Evolutionary conservation across 2,329 filamentous ascomycete species (phyloP).

Genomic region (Xylaria sp.): DNA sequence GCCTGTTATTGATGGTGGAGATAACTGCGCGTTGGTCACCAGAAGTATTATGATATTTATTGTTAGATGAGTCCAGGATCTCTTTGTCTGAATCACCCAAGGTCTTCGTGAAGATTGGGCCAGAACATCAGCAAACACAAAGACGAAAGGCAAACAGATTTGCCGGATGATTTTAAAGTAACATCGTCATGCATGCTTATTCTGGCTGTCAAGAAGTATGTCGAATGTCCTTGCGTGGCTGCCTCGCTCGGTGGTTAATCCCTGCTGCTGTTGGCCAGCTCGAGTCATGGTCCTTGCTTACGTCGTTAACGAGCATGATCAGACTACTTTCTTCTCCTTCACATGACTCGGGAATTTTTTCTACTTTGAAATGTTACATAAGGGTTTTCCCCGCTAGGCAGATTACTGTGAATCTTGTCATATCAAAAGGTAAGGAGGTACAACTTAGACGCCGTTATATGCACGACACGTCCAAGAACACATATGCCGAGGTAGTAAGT

Average conservation of each 20-base stretch:
- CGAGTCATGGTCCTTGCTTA: conserved; percentile 32
- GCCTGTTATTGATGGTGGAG: conserved; percentile 1
- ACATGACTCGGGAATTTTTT: conserved; percentile 30
- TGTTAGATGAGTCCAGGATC: not conserved
- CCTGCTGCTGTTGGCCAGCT: conserved; percentile 25
- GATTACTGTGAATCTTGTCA: conserved; percentile 17
- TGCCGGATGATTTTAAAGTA: conserved; percentile 26
- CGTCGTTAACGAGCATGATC: conserved; percentile 2
- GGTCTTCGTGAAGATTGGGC: not conserved
- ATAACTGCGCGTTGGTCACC: conserved; percentile 16
- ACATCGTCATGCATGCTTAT: conserved; percentile 36
- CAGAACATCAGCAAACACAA: not conserved
- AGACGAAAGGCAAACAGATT: conserved; percentile 4
- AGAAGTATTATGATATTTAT: not conserved
- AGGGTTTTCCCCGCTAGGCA: not conserved
- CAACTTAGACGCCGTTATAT: conserved; percentile 10
- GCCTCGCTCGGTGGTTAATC: conserved; percentile 31
- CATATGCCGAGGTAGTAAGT: conserved; percentile 9
- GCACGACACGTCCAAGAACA: conserved; percentile 11
- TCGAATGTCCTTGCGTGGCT: conserved; percentile 24
- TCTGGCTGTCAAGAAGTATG: conserved; percentile 18
- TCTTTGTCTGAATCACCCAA: not conserved
- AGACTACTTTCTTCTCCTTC: conserved; percentile 1
- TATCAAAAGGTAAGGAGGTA: not conserved
- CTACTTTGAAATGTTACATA: not conserved